These are phyloP conservation scores for Cladosporium phlei DNA, from an alignment of 2,329 filamentous ascomycete genomes.

Conservation along the genomic window DNA sequence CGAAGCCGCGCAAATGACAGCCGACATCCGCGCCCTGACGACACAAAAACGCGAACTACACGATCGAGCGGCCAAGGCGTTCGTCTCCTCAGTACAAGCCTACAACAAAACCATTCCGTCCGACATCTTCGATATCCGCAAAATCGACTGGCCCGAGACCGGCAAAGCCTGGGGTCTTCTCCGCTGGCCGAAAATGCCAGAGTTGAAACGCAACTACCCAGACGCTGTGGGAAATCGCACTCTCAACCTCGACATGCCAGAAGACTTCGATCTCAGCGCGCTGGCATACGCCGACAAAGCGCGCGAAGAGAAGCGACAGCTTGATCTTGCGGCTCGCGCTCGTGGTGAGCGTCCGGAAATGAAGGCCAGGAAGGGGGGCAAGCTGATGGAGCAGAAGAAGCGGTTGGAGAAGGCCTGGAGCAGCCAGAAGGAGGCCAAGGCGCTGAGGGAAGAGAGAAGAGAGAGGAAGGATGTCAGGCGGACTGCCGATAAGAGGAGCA, in stretches of 20 bases:
- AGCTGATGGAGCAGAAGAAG: conserved; percentile 24
- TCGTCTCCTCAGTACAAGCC: conserved; percentile 87
- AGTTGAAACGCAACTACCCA: conserved; percentile 49
- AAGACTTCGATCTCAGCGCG: conserved; percentile 33
- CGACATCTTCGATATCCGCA: conserved; percentile 79
- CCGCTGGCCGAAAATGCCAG: conserved; percentile 88
- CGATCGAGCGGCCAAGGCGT: conserved; percentile 84
- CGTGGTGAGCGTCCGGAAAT: conserved; percentile 24
- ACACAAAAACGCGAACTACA: conserved; percentile 62
- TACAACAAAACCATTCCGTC: conserved; percentile 88
- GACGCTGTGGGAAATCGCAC: conserved; percentile 36
- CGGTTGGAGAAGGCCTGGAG: conserved; percentile 36
- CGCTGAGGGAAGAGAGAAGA: conserved; percentile 12
- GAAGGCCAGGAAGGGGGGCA: conserved; percentile 27
- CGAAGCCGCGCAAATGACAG: conserved; percentile 55
- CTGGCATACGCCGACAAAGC: conserved; percentile 43
- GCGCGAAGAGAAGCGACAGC: conserved; percentile 40
- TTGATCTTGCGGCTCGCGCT: conserved; percentile 28
- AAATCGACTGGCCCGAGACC: conserved; percentile 80
- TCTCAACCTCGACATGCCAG: conserved; percentile 34
- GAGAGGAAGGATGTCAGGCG: conserved; percentile 15
- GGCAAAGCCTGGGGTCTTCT: conserved; percentile 82
- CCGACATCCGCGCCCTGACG: conserved; percentile 58
- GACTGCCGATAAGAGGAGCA: conserved; percentile 14
- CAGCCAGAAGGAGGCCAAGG: conserved; percentile 17